A percentile compares a stretch with the other conserved stretches of the same genome.
Evolutionary conservation across 768 basidiomycete species (phyloP).

Genomic region (Cyclocybe cylindracea): DNA sequence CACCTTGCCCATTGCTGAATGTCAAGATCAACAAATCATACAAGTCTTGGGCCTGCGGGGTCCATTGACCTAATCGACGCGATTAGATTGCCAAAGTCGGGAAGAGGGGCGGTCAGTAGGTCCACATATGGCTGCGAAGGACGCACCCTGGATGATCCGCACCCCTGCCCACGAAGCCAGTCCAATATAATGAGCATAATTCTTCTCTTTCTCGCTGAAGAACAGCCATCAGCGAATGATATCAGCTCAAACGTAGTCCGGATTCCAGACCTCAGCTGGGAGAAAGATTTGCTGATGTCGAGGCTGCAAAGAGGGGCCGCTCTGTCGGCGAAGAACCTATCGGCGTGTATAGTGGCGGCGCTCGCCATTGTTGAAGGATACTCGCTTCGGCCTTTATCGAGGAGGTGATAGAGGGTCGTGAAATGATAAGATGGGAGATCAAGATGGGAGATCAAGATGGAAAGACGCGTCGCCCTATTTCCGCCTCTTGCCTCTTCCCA

Average conservation of each 20-base stretch:
- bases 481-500: too few relatives aligned
- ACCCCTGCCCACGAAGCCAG: conserved; percentile 84
- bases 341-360: conserved; percentile 36
- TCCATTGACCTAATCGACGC: conserved; percentile 65
- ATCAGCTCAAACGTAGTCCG: conserved; percentile 5
- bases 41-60: conserved; percentile 63
- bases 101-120: neutral
- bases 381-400: neutral
- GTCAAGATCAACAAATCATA: conserved; percentile 72
- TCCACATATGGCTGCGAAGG: too few relatives aligned
- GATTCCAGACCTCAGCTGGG: conserved; percentile 59
- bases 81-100: neutral
- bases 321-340: conserved; percentile 77
- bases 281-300: conserved; percentile 67
- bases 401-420: too few relatives aligned
- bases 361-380: conserved; percentile 23
- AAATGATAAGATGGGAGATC: too few relatives aligned
- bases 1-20: conserved; percentile 58
- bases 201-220: conserved; percentile 68
- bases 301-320: conserved; percentile 75
- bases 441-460: too few relatives aligned
- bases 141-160: conserved; percentile 68
- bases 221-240: conserved; percentile 8
- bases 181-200: conserved; percentile 73
- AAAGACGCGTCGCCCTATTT: too few relatives aligned